Percentiles rank a stretch among this genome's conserved stretches.
Conservation (phyloP, 2,329 filamentous ascomycete species). For the Neonectria coccinea region DNA sequence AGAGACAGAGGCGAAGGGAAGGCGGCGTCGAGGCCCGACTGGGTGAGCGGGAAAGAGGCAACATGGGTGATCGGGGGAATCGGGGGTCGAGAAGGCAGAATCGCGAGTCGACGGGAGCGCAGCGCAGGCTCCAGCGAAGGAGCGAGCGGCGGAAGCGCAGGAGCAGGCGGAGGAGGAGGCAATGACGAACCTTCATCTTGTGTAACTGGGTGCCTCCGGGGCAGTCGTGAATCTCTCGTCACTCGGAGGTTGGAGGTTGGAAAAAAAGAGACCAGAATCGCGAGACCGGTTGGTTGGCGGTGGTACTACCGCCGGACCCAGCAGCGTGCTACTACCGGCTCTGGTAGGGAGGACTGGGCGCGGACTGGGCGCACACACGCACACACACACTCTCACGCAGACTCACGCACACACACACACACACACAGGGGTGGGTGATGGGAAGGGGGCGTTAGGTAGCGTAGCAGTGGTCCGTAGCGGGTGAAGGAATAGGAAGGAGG, state of each 20-base stretch:
- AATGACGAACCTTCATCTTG: slow-evolving; percentile 54
- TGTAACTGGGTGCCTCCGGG: slow-evolving; percentile 48
- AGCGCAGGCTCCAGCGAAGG: slow-evolving; percentile 27
- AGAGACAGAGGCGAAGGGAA: slow-evolving; percentile 4
- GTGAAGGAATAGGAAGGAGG: slow-evolving; percentile 24
- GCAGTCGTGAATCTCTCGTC: slow-evolving; percentile 44
- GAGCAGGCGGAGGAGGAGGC: slow-evolving; percentile 26
- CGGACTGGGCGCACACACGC: slow-evolving; percentile 18
- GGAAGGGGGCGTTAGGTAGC: slow-evolving; percentile 21
- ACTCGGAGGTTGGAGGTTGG: slow-evolving; percentile 35
- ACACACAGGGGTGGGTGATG: slow-evolving; percentile 23
- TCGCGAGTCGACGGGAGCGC: slow-evolving; percentile 15
- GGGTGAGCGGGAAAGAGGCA: background rate
- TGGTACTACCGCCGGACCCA: slow-evolving; percentile 33
- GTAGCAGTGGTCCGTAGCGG: slow-evolving; percentile 13
- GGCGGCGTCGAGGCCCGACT: slow-evolving; percentile 17
- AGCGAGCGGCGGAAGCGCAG: slow-evolving; percentile 24
- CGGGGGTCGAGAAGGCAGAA: slow-evolving; percentile 4
- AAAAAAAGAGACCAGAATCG: slow-evolving; percentile 41
- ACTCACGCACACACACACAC: slow-evolving; percentile 2
- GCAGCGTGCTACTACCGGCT: slow-evolving; percentile 37
- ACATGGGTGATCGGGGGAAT: slow-evolving; percentile 12
- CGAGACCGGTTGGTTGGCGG: slow-evolving; percentile 36
- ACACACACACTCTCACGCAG: slow-evolving; percentile 24
- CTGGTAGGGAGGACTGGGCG: slow-evolving; percentile 22